Evolutionary conservation across 2,329 filamentous ascomycete genomes (phyloP).

Genomic region (Sporothrix mexicana): DNA sequence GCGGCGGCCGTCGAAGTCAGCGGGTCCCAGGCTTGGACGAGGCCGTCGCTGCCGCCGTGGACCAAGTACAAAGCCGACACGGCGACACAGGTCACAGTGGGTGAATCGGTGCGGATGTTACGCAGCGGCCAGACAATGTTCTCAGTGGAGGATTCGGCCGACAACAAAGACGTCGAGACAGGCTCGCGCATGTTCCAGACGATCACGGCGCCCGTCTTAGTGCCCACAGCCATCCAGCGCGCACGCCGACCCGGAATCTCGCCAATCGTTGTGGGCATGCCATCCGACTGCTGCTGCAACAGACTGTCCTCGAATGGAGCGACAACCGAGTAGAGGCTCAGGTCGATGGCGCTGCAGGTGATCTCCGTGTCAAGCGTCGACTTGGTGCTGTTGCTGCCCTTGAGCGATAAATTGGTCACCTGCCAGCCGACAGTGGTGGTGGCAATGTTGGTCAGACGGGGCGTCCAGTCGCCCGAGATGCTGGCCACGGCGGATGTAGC

Average conservation of each 20-base stretch:
- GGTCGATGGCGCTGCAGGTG: slow-evolving; percentile 73
- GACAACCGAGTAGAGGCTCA: slow-evolving; percentile 72
- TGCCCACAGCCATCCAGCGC: slow-evolving; percentile 81
- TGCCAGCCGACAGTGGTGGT: slow-evolving; percentile 69
- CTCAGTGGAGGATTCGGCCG: neutral
- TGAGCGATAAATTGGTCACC: slow-evolving; percentile 65
- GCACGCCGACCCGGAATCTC: slow-evolving; percentile 86
- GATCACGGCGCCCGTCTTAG: slow-evolving; percentile 74
- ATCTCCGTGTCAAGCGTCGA: slow-evolving; percentile 57
- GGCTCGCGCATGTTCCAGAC: slow-evolving; percentile 84
- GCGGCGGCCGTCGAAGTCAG: slow-evolving; percentile 79
- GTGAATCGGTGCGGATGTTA: slow-evolving; percentile 87
- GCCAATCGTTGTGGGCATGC: slow-evolving; percentile 53
- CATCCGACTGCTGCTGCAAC: slow-evolving; percentile 57
- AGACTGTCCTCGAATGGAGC: slow-evolving; percentile 78
- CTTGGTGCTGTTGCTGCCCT: slow-evolving; percentile 53
- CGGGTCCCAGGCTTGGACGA: slow-evolving; percentile 97
- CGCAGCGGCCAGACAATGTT: slow-evolving; percentile 70
- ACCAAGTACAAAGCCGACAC: slow-evolving; percentile 86
- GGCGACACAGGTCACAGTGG: slow-evolving; percentile 81
- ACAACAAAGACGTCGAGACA: slow-evolving; percentile 38
- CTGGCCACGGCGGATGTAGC: neutral
- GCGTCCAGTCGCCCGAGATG: slow-evolving; percentile 17
- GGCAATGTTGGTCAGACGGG: slow-evolving; percentile 37
- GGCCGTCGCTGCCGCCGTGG: slow-evolving; percentile 90